A percentile compares a stretch with the other conserved stretches of the same genome.
Evolutionary conservation across 352 stramenopile genomes (phyloP).

Genomic region (Phytophthora niederhauseri): DNA sequence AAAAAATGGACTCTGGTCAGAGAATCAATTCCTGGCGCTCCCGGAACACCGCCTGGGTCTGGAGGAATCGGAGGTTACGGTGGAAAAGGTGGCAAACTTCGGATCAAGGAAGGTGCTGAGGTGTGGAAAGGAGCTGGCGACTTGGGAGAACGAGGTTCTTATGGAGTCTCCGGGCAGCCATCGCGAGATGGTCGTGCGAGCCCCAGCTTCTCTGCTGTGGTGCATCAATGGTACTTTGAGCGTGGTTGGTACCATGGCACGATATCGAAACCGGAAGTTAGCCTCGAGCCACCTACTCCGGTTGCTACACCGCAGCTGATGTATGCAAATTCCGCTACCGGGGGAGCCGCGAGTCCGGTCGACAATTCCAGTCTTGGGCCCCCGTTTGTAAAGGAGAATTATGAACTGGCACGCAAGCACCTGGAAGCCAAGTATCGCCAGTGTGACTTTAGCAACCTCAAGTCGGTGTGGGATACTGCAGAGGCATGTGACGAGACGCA

Average conservation of each 20-base stretch:
- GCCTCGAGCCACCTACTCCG: background rate
- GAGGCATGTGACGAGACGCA: background rate
- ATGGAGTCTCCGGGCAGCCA: background rate
- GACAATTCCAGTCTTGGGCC: background rate
- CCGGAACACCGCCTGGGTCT: background rate
- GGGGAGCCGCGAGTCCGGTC: background rate
- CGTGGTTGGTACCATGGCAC: background rate
- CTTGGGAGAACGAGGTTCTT: background rate
- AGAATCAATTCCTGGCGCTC: background rate
- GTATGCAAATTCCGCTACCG: background rate
- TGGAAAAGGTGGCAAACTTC: conserved; percentile 3
- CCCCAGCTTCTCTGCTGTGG: background rate
- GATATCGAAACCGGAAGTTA: background rate
- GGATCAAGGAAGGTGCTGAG: background rate
- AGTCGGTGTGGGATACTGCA: background rate
- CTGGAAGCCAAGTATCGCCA: background rate
- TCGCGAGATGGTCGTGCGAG: background rate
- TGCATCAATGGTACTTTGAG: background rate
- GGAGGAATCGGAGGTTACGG: conserved; percentile 1
- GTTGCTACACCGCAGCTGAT: background rate
- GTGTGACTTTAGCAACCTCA: background rate
- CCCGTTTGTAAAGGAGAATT: background rate
- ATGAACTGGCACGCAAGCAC: background rate
- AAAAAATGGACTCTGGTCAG: background rate
- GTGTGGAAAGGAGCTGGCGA: background rate